A percentile compares a stretch with the other conserved stretches of the same genome.
Evolutionary conservation across 139 green algal genomes (phyloP).

Genomic region (Diplosphaera chodatii): DNA sequence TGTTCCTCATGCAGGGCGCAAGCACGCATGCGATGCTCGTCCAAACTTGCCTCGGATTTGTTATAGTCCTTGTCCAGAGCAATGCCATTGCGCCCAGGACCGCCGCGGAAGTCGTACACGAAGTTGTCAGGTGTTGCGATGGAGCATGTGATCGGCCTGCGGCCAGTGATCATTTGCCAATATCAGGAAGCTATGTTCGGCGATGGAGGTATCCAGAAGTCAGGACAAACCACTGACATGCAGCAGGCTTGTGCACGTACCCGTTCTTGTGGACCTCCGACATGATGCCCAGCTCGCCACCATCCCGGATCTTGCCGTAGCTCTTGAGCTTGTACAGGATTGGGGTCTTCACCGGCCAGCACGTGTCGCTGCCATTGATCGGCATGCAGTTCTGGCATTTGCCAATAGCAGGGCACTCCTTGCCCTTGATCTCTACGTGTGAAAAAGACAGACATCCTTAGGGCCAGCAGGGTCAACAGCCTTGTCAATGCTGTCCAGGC

Average conservation of each 20-base stretch:
- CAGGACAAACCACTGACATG: too few relatives aligned
- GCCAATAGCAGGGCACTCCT: conserved; percentile 31
- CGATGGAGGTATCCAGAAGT: too few relatives aligned
- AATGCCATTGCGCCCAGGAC: too few relatives aligned
- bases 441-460: too few relatives aligned
- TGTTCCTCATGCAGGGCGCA: too few relatives aligned
- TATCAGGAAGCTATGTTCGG: too few relatives aligned
- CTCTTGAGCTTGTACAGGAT: conserved; percentile 40
- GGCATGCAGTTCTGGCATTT: conserved; percentile 57
- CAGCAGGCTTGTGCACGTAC: too few relatives aligned
- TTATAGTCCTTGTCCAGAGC: conserved; percentile 14
- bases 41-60: too few relatives aligned
- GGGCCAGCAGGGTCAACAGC: too few relatives aligned
- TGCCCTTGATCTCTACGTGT: conserved; percentile 11
- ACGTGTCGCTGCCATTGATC: conserved; percentile 29
- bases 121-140: conserved; percentile 46
- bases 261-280: conserved; percentile 27
- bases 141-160: conserved; percentile 41
- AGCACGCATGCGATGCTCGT: too few relatives aligned
- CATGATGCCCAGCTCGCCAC: conserved; percentile 33
- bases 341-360: conserved; percentile 45
- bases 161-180: too few relatives aligned
- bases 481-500: too few relatives aligned
- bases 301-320: conserved; percentile 23
- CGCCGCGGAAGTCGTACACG: conserved; percentile 39